Percentiles rank a stretch among this genome's conserved stretches.
Evolutionary conservation across 371 early-diverging fungal species (phyloP).

Genomic region (Mucor piriformis): DNA sequence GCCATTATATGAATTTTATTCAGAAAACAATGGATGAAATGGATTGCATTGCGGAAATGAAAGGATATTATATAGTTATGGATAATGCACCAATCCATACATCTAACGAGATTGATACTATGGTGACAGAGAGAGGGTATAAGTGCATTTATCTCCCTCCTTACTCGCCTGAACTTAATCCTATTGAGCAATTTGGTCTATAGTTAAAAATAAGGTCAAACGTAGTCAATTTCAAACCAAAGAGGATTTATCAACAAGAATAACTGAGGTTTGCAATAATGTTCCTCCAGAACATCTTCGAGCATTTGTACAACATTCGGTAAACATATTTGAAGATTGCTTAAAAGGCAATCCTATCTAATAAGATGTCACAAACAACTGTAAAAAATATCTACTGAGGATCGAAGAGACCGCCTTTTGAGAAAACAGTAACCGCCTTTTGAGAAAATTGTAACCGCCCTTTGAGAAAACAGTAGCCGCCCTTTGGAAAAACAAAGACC

Average conservation of each 20-base stretch:
- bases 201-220: constrained; percentile 7
- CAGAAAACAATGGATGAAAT: background rate
- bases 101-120: background rate
- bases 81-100: constrained; percentile 15
- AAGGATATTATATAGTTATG: too few species aligned
- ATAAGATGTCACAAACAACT: background rate
- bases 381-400: too few species aligned
- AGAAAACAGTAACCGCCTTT: too few species aligned
- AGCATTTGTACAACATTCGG: constrained; percentile 6
- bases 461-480: too few species aligned
- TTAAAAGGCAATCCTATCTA: constrained; percentile 5
- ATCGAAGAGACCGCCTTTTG: too few species aligned
- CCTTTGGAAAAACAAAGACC: too few species aligned
- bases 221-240: background rate
- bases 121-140: constrained; percentile 7
- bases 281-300: background rate
- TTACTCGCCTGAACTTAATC: constrained; percentile 12
- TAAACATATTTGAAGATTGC: constrained; percentile 3
- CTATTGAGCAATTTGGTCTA: constrained; percentile 1
- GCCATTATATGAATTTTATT: background rate
- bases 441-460: too few species aligned
- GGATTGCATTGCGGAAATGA: background rate
- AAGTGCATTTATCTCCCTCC: constrained; percentile 10
- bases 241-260: background rate
- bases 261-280: constrained; percentile 1